A percentile compares a stretch with the other conserved stretches of the same genome.
Conservation (phyloP, 176 grass and related monocot genomes). For the Leersia perrieri region DNA sequence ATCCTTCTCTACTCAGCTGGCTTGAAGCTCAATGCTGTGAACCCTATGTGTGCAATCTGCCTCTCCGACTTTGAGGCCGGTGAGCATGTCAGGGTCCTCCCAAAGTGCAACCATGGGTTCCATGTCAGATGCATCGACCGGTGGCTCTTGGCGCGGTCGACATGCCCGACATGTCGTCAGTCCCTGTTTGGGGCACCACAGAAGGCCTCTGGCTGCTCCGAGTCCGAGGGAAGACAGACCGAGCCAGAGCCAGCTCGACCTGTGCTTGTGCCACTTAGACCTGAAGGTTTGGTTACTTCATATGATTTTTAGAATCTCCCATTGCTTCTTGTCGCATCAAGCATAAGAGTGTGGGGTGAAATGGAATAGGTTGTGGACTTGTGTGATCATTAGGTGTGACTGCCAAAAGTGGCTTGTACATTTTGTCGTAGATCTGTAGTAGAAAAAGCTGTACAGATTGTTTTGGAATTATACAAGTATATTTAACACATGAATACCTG, state of each 20-base stretch:
- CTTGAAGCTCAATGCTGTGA: constrained; percentile 51
- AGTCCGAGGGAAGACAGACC: constrained; percentile 3
- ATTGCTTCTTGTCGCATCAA: constrained; percentile 7
- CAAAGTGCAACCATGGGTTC: constrained; percentile 83
- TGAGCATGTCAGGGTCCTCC: constrained; percentile 71
- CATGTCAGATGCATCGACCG: constrained; percentile 87
- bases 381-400: constrained; percentile 16
- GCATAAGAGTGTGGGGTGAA: not conserved
- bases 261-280: constrained; percentile 53
- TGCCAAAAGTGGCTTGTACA: constrained; percentile 39
- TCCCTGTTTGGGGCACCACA: constrained; percentile 45
- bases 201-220: constrained; percentile 57
- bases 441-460: constrained; percentile 23
- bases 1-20: constrained; percentile 47
- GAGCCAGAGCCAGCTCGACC: constrained; percentile 10
- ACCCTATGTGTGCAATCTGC: constrained; percentile 66
- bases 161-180: constrained; percentile 79
- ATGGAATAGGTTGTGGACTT: not conserved
- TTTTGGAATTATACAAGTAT: constrained; percentile 1
- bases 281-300: constrained; percentile 61
- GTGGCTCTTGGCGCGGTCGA: constrained; percentile 68
- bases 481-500: not conserved
- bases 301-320: constrained; percentile 49
- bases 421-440: constrained; percentile 10
- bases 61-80: constrained; percentile 77